Base-by-base conservation (phyloP, 306 rosid genomes). In the Astragalus glycyphyllos region DNA sequence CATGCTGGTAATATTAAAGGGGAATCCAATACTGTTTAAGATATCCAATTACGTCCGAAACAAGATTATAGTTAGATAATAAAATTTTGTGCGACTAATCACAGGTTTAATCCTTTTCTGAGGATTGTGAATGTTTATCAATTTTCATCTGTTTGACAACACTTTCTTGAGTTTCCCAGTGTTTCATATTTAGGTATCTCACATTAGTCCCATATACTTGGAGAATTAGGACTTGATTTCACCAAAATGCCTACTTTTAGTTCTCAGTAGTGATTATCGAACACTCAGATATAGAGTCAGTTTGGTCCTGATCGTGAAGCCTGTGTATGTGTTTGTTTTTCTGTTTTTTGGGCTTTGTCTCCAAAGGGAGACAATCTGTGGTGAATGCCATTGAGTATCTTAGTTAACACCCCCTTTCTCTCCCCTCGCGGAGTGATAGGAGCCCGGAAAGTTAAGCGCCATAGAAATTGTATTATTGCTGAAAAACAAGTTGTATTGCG, bases 11-110 rank as follows among this genome's bases (percentile, higher is more conserved):
- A 31, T 23, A 44, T 16, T n/a, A 53, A 42, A 6, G 48, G 8
- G 35, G 16, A 61, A 69, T 61, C 17, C 57, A 77, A 9, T 48
- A 20, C 7, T 61, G 64, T 62, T 49, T 71, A 12, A 15, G 29
- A 63, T 62, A 45, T 45, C 59, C 65, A 46, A 63, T 9, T 77
- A 7, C 13, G 7, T 7, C 42, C 10, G 32, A 31, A 51, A 23
- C 40, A 57, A 57, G 32, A 45, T 0, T 45, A 56, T 65, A 56
- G 66, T 50, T 57, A 50, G 11, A 37, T 56, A 4, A 37, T n/a
- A 26, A n/a, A 17, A 49, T 10, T 48, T 4, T 67, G 60, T 37
- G 42, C 63, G 14, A 38, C 37, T 38, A 47, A 65, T 65, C 15
- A 34, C 16, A 8, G 40, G 62, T 58, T 35, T 13, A 11, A 44